Evolutionary conservation across 23 red algal species (phyloP), one percentile per base, ranked within the genome.

Genomic region (Gracilaria domingensis): DNA sequence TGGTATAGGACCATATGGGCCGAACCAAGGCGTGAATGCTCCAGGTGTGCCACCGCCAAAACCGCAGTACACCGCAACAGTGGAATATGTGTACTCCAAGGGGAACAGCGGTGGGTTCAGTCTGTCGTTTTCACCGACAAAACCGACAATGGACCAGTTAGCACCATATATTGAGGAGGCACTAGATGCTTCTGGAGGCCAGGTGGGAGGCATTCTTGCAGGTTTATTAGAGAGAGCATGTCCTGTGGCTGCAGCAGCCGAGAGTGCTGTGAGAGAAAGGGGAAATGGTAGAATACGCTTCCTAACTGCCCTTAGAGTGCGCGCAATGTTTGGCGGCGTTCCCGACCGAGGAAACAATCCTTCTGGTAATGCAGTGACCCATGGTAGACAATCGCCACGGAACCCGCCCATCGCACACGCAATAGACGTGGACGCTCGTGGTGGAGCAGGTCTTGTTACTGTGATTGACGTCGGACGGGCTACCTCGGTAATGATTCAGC

Each of bases 391-490:
- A 54, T 4, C 39, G 25, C 33, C 44, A 8, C 54, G 57, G 45
- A 59, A 57, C 70, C 59, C 45, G 1, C 56, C 53, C 11, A 67
- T 88, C 74, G 54, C 79, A 7, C 93, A 95, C 79, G 85, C 85
- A 49, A 77, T 95, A 36, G 93, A 95, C 69, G 79, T 95, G 13
- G 93, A 95, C 40, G 93, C 93, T 38, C 93, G 86, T 7, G 78
- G 79, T 33, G 77, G 75, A 47, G 58, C 73, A 25, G 93, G 93
- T 32, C 45, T 82, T 34, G 93, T 92, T 13, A 90, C 77, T 11
- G 93, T 95, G 1, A 91, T 95, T 82, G 93, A 95, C 50, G 93
- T 95, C 26, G 93, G 93, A 66, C 85, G 93, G 30, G 93, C 93
- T 33, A 91, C 93, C 32, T 54, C 93, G 25, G 84, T 95, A 32